A percentile compares a stretch with the other conserved stretches of the same genome.
Conservation (phyloP, 495 filamentous ascomycete species). For the Amphirosellinia nigrospora region DNA sequence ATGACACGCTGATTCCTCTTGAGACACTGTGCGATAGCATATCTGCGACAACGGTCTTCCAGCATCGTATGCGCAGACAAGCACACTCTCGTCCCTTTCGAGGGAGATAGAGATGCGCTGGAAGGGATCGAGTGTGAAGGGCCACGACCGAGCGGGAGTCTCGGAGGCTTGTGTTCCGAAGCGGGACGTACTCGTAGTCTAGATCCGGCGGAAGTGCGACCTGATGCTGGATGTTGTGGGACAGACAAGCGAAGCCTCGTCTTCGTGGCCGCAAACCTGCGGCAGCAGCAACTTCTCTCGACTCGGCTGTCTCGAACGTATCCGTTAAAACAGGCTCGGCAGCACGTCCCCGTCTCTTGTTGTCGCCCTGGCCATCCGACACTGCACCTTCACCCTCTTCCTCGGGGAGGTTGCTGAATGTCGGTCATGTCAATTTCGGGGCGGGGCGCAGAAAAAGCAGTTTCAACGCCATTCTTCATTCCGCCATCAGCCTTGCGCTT, state of each 20-base stretch:
- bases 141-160: conserved; percentile 79
- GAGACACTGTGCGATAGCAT: conserved; percentile 96
- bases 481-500: conserved; percentile 84
- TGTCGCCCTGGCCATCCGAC: conserved; percentile 57
- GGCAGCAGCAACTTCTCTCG: conserved; percentile 81
- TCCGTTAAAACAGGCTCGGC: conserved; percentile 88
- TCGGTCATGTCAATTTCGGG: conserved; percentile 60
- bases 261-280: conserved; percentile 78
- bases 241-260: conserved; percentile 73
- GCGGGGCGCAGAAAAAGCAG: conserved; percentile 37
- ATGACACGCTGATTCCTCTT: conserved; percentile 97
- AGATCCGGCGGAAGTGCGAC: conserved; percentile 87
- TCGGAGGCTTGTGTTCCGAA: conserved; percentile 91
- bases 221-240: conserved; percentile 98
- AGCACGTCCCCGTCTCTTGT: conserved; percentile 77
- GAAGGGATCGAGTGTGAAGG: conserved; percentile 95
- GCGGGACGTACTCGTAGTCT: conserved; percentile 85
- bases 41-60: conserved; percentile 96
- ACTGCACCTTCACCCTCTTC: conserved; percentile 42
- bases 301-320: conserved; percentile 94
- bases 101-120: conserved; percentile 92
- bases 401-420: conserved; percentile 43
- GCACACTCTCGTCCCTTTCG: conserved; percentile 90
- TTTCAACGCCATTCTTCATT: conserved; percentile 61
- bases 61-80: conserved; percentile 97